Evolutionary conservation across 371 early-diverging fungal genomes (phyloP), one percentile per base, ranked within the genome.

Genomic region (Rhizopus sp.): DNA sequence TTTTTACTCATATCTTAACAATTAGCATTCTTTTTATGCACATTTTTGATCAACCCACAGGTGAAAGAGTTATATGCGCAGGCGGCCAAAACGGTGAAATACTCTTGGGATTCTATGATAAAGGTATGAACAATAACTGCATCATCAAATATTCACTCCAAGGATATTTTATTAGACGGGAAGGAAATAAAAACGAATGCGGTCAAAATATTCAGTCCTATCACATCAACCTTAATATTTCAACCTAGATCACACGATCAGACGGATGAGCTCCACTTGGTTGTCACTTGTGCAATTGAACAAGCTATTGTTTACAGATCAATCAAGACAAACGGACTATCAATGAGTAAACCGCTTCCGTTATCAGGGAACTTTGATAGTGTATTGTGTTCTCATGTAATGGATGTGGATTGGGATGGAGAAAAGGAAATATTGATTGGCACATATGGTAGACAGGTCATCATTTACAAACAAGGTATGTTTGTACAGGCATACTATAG

Each of bases 371-470:
- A 78, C n/a, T 78, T 84, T 58, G 86, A 88, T 55, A 85, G 86
- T 57, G 84, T 89, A 3, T 64, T 88, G 29, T 80, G 87, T 12
- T 85, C 87, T 1, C 86, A 88, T 71, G 85, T 82, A 15, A 83
- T 86, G 77, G 91, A 91, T 55, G 81, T 90, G 9, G 88, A 90
- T 52, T 88, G 83, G 81, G 86, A 88, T 68, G 91, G 90, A 3
- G 72, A 72, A 39, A 75, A 78, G 38, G 91, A 91, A 61, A 70
- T 91, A 12, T 49, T 91, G 34, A 80, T 88, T 29, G 91, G 89
- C 1, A 91, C 89, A 0, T 88, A 89, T 63, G 85, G 90, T 0
- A 83, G 88, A 13, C 83, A 87, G 45, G 77, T 90, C 16, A 59
- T 91, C 60, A 85, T 91, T 31, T 90, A 88, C 64, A 90, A 90